Evolutionary conservation across 176 grass and related monocot genomes (phyloP), one percentile per base, ranked within the genome.

Genomic region (Thinopyrum elongatum): DNA sequence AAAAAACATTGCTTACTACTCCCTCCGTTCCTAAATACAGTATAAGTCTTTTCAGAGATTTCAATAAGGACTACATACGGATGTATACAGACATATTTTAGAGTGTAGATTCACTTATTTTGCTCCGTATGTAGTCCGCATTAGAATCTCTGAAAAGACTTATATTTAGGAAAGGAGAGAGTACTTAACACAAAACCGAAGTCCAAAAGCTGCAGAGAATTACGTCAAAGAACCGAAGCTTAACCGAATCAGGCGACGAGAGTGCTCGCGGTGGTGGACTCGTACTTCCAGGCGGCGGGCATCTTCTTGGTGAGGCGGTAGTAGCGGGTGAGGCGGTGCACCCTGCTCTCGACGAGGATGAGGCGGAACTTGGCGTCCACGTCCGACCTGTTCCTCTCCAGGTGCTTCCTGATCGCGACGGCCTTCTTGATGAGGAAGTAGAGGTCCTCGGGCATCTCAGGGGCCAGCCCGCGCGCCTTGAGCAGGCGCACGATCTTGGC

Each of bases 401-500:
- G 81, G 72, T 97, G 91, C 85, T 90, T 97, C 87, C 94, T 92
- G 87, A 97, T 94, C 2, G 94, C 94, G 10, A 97, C 94, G 8
- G 89, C 91, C 85, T 97, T 97, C 91, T 97, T 97, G 75, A 97
- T 78, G 75, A 97, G 83, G 76, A 88, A 93, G 94, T 97, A 97
- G 79, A 97, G 87, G 73, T 94, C 89, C 87, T 97, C 94, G 29
- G 92, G 92, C 28, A 94, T 19, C 85, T 94, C 92, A 11, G 90
- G 92, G 21, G 94, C 94, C n/a, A 94, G 78, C 1, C 85, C 92
- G 44, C 83, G 84, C 5, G 89, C 80, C 87, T 88, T 92, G 63
- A 97, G 94, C 42, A 97, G 65, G 85, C 94, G 86, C 27, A 97
- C 90, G 82, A 97, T 89, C 89, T 97, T 97, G 66, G 75, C 61